Conservation (phyloP, 2,329 filamentous ascomycete genomes). For the Coccinonectria pachysandricola region DNA sequence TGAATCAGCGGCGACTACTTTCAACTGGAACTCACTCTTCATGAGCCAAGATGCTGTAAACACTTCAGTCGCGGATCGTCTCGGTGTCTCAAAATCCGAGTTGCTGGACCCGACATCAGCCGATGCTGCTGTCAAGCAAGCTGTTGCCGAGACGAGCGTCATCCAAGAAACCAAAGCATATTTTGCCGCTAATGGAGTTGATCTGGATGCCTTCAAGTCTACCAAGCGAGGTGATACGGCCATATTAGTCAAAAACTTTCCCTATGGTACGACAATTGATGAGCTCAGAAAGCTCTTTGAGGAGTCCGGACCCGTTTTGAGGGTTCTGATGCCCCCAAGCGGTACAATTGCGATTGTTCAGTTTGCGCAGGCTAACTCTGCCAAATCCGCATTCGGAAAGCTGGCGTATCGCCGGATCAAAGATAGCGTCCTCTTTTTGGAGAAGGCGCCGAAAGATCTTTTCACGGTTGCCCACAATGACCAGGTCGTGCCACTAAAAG, state of each 20-base stretch:
- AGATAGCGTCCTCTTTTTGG: constrained; percentile 82
- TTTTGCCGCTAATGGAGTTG: constrained; percentile 77
- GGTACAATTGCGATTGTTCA: constrained; percentile 92
- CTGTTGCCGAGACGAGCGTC: constrained; percentile 88
- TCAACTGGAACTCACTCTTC: constrained; percentile 99
- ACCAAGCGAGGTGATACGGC: constrained; percentile 74
- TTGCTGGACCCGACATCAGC: constrained; percentile 91
- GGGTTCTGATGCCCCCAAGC: constrained; percentile 82
- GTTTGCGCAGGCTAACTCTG: constrained; percentile 68
- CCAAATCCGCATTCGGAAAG: constrained; percentile 71
- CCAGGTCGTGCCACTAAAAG: constrained; percentile 22
- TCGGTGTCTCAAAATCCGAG: constrained; percentile 85
- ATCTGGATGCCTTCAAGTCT: constrained; percentile 83
- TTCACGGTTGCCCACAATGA: constrained; percentile 37
- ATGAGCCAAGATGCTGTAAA: constrained; percentile 97
- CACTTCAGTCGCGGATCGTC: constrained; percentile 72
- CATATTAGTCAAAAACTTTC: constrained; percentile 91
- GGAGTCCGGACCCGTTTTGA: constrained; percentile 70
- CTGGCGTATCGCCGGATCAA: constrained; percentile 86
- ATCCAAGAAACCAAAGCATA: constrained; percentile 95
- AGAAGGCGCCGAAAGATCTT: constrained; percentile 81
- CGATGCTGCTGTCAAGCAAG: constrained; percentile 91
- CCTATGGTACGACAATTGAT: constrained; percentile 67
- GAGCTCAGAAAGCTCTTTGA: constrained; percentile 76
- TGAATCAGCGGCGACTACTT: constrained; percentile 65